phyloP scores from a whole-genome alignment of 176 grass and related monocot species.

The Eragrostis curvula region DNA sequence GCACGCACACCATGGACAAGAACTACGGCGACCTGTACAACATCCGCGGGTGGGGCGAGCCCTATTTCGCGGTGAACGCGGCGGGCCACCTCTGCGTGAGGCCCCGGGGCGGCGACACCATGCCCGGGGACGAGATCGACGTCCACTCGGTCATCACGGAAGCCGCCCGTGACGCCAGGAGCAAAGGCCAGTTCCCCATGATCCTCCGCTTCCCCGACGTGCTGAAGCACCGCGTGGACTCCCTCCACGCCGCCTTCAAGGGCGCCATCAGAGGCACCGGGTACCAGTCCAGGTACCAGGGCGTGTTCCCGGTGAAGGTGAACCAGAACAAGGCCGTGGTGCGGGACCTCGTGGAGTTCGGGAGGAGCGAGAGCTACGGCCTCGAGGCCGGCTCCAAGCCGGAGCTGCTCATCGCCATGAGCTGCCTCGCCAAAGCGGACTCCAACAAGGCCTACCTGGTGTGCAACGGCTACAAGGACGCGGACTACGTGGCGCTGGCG shows the following conservation, averaged over 20 bases:
- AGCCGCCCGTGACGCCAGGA: neutral
- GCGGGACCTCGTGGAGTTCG: neutral
- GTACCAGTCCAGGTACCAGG: neutral
- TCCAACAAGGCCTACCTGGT: neutral
- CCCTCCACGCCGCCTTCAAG: neutral
- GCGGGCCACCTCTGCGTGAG: neutral
- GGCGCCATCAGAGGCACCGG: neutral
- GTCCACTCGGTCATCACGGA: neutral
- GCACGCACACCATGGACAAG: neutral
- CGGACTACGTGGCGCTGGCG: neutral
- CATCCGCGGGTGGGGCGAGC: neutral
- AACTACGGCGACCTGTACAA: neutral
- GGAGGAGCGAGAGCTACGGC: neutral
- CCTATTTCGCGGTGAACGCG: neutral
- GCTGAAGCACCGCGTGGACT: neutral
- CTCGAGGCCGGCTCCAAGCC: conserved; percentile 23
- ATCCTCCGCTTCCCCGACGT: conserved; percentile 11
- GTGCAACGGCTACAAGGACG: conserved; percentile 23
- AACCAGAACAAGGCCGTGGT: conserved; percentile 11
- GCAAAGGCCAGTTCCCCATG: neutral
- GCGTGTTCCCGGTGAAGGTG: conserved; percentile 23
- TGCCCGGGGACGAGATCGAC: conserved; percentile 8
- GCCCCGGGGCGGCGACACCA: neutral
- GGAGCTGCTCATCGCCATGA: neutral
- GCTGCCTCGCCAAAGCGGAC: neutral